These are phyloP conservation scores for Eleusine coracana DNA, from an alignment of 176 grass and related monocot species.

Conservation along the genomic window DNA sequence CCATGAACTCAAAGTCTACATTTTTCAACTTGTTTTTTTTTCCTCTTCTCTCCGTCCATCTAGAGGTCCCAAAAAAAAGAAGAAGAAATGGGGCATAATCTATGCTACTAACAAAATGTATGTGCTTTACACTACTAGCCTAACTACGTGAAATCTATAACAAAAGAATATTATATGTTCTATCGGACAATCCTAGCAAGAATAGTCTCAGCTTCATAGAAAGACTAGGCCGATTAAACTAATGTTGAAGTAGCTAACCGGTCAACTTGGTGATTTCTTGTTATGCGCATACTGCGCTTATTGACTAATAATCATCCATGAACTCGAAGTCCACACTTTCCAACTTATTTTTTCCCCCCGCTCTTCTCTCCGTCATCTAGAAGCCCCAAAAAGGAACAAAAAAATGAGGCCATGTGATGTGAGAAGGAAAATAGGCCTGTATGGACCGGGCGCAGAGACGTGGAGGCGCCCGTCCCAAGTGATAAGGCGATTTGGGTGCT, in stretches of 20 bases:
- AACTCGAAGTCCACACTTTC: background rate
- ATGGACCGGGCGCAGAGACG: slow-evolving; percentile 46
- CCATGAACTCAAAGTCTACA: background rate
- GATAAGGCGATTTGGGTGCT: slow-evolving; percentile 40
- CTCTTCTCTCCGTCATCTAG: background rate
- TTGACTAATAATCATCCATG: background rate
- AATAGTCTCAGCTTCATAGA: too few species aligned
- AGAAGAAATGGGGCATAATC: background rate
- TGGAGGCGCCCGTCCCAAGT: slow-evolving; percentile 21
- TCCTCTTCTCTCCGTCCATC: background rate
- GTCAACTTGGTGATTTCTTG: background rate
- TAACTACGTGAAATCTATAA: background rate
- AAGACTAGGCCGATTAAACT: too few species aligned
- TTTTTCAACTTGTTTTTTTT: too few species aligned
- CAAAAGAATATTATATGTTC: too few species aligned
- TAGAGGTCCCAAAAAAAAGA: background rate
- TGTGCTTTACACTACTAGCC: background rate
- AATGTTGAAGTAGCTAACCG: too few species aligned
- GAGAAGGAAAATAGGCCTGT: background rate
- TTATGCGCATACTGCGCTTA: background rate
- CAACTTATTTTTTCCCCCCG: too few species aligned
- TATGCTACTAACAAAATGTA: background rate
- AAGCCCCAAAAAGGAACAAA: background rate
- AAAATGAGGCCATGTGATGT: background rate
- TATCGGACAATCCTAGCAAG: too few species aligned